Evolutionary conservation across 176 grass and related monocot species (phyloP).

Genomic region (Stipa capillata): DNA sequence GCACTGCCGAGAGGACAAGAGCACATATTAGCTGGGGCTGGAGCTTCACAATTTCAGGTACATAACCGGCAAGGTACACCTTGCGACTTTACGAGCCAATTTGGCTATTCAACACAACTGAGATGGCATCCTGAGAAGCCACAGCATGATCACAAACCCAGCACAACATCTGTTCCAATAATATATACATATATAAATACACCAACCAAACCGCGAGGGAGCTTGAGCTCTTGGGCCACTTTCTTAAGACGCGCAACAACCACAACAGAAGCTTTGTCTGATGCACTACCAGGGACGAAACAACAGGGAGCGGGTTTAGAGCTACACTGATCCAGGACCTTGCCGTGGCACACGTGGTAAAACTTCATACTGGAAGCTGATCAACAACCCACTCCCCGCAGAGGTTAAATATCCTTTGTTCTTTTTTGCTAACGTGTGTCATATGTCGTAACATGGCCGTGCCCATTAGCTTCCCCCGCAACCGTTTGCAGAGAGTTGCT

Average conservation of each 20-base stretch:
- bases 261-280: constrained; percentile 3
- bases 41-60: not conserved
- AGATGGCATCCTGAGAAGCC: not conserved
- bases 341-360: constrained; percentile 4
- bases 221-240: constrained; percentile 13
- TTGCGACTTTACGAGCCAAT: not conserved
- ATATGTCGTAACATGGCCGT: too few relatives aligned
- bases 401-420: not conserved
- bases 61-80: not conserved
- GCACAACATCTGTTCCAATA: too few relatives aligned
- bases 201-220: not conserved
- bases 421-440: not conserved
- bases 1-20: too few relatives aligned
- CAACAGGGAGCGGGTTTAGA: constrained; percentile 12
- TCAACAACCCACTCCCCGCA: not conserved
- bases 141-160: not conserved
- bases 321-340: constrained; percentile 26
- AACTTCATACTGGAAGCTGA: constrained; percentile 18
- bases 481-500: not conserved
- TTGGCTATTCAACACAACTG: too few relatives aligned
- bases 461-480: not conserved
- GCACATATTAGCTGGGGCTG: not conserved
- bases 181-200: too few relatives aligned
- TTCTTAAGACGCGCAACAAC: constrained; percentile 12
- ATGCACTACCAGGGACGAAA: not conserved